Base-by-base conservation (phyloP, 441 rosid species). In the Cnidoscolus chayamansa region DNA sequence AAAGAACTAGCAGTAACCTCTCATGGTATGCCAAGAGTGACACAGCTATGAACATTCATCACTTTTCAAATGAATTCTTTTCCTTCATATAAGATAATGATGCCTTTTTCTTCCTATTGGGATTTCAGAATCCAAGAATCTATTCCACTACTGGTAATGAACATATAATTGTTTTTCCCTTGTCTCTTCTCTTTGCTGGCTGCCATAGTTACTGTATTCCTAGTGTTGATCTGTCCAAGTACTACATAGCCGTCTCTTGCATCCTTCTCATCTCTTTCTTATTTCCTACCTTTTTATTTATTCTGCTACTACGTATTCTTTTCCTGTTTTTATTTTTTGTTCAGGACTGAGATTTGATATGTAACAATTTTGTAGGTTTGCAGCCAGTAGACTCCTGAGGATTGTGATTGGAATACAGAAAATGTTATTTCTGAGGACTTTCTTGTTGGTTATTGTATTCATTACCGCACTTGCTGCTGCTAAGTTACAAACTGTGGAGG, bases 391-490 rank as follows among this genome's bases (percentile, higher is more conserved):
- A 58, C 30, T 60, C 12, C 58, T 40, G 19, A 61, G 37, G 80
- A 67, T 63, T 49, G 62, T 53, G 74, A 71, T 49, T 75, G 71
- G 54, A 71, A 72, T 70, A 69, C 58, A 71, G 45, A 73, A 76
- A 71, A 81, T 83, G 87, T 50, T 62, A 80, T 20, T 54, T 75
- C 74, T 48, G 67, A 74, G 43, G 64, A 75, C 58, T 10, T 35
- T 64, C 55, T 68, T 72, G 69, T 63, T 60, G 0, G 71, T 74
- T 59, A 25, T 81, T 20, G 6, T 84, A 45, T 69, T 84, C 67
- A 40, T 81, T 40, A n/a, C 79, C 32, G 84, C 79, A 76, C 48
- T 78, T 73, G 64, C 70, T 45, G 83, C 80, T 65, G 79, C 54
- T 50, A 66, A 65, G 66, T 67, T 81, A 35, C 60, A 19, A 20